These are phyloP conservation scores for Agapanthus africanus DNA, from an alignment of 106 monocot genomes.

Conservation along the genomic window DNA sequence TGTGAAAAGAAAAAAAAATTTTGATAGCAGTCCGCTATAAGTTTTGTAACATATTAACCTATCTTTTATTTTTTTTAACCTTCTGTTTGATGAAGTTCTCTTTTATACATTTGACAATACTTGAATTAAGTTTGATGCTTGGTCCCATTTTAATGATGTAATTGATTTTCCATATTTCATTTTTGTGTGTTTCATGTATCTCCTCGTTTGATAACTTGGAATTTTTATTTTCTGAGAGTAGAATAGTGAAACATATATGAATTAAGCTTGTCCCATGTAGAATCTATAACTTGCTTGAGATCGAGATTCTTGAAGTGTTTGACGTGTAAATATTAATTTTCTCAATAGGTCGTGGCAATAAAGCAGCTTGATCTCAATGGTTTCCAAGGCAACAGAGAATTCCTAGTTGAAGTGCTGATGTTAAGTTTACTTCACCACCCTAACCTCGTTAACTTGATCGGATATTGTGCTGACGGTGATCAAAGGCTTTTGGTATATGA, in stretches of 20 bases:
- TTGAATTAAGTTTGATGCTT: too few species aligned
- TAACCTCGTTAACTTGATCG: constrained; percentile 24
- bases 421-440: constrained; percentile 29
- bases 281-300: background rate
- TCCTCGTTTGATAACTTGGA: background rate
- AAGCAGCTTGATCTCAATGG: constrained; percentile 34
- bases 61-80: background rate
- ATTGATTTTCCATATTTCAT: background rate
- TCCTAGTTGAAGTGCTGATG: constrained; percentile 31
- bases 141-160: background rate
- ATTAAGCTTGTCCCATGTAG: background rate
- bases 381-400: constrained; percentile 27
- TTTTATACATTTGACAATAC: too few species aligned
- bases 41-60: background rate
- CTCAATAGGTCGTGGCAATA: constrained; percentile 30
- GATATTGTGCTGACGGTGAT: too few species aligned
- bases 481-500: too few species aligned
- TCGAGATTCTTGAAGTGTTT: background rate
- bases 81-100: background rate
- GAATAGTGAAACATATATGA: background rate
- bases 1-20: too few species aligned
- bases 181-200: background rate
- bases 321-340: too few species aligned
- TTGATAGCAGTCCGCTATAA: background rate
- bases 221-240: too few species aligned